phyloP scores from a whole-genome alignment of 805 yeast species.

The Candida sphagnicola region DNA sequence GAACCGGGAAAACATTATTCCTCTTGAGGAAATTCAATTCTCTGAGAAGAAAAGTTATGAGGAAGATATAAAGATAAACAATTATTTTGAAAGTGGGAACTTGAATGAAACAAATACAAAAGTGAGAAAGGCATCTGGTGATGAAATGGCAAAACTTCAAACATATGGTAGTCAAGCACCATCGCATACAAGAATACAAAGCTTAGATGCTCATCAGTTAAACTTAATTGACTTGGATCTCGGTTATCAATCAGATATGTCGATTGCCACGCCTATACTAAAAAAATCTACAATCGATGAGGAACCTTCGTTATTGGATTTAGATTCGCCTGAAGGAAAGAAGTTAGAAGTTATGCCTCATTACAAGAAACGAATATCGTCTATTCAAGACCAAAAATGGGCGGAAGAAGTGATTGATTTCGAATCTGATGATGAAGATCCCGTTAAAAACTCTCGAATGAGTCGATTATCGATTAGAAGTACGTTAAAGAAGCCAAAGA shows the following conservation, averaged over 20 bases:
- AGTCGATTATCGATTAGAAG: conserved; percentile 37
- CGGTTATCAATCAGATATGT: conserved; percentile 4
- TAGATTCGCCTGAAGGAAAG: conserved; percentile 20
- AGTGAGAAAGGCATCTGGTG: background rate
- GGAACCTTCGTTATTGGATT: conserved; percentile 21
- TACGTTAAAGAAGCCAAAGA: conserved; percentile 29
- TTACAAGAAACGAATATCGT: conserved; percentile 30
- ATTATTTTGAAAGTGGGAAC: background rate
- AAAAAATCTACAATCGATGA: conserved; percentile 6
- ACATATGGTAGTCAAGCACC: background rate
- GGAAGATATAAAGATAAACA: background rate
- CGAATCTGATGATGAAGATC: conserved; percentile 44
- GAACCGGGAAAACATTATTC: background rate
- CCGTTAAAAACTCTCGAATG: conserved; percentile 32
- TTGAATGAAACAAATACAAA: background rate
- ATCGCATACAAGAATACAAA: background rate
- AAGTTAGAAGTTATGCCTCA: conserved; percentile 17
- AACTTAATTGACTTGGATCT: conserved; percentile 8
- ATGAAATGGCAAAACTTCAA: too few species aligned
- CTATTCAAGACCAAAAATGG: conserved; percentile 25
- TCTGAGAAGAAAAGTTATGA: background rate
- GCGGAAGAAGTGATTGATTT: conserved; percentile 44
- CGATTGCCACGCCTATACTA: background rate
- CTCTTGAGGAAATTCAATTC: background rate
- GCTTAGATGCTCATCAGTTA: background rate